Conservation (phyloP, 768 basidiomycete genomes). For the Lactifluus piperatus region DNA sequence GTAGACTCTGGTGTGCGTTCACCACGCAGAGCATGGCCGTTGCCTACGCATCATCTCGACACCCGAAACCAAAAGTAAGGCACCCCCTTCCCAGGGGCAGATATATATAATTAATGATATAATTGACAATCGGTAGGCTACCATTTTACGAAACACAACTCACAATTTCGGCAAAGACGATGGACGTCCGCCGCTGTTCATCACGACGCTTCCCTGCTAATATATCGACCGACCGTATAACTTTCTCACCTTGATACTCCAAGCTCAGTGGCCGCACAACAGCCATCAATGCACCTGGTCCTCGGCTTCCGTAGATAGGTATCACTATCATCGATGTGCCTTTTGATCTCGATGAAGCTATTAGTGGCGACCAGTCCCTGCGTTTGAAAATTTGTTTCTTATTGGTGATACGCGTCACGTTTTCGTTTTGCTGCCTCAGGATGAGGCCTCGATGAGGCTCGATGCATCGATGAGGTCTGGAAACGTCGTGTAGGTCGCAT, state of each 20-base stretch:
- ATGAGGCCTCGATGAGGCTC: too few relatives aligned
- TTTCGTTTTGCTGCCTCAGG: not conserved
- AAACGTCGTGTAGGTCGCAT: not conserved
- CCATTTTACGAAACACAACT: constrained; percentile 28
- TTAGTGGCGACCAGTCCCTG: too few relatives aligned
- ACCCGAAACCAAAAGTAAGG: constrained; percentile 50
- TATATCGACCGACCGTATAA: not conserved
- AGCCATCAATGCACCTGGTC: too few relatives aligned
- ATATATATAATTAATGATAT: not conserved
- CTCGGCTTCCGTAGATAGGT: too few relatives aligned
- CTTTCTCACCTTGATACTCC: too few relatives aligned
- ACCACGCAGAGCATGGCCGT: constrained; percentile 79
- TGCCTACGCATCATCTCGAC: constrained; percentile 50
- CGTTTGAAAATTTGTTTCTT: too few relatives aligned
- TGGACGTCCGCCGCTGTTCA: constrained; percentile 38
- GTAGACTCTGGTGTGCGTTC: constrained; percentile 75
- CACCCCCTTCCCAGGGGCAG: not conserved
- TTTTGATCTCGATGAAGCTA: too few relatives aligned
- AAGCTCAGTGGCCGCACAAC: too few relatives aligned
- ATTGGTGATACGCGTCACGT: not conserved
- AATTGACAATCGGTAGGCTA: constrained; percentile 25
- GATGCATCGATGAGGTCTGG: too few relatives aligned
- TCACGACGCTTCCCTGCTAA: constrained; percentile 40
- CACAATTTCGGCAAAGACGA: constrained; percentile 13
- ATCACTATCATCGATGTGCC: not conserved